phyloP scores from a whole-genome alignment of 2,329 filamentous ascomycete species.

The Pseudogymnoascus pannorum region DNA sequence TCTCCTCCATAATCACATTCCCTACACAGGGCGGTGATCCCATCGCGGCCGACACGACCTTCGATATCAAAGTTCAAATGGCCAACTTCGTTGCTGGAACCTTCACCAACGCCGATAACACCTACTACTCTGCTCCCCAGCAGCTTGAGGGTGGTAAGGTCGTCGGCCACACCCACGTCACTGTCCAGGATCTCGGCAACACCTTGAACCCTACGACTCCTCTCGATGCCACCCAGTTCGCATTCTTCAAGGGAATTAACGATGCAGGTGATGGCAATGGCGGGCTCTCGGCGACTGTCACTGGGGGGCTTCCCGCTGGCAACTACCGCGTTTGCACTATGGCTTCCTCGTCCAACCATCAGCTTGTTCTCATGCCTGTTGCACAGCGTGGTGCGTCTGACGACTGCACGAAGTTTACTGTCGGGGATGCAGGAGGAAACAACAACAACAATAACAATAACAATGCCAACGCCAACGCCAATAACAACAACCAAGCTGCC shows the following conservation, averaged over 20 bases:
- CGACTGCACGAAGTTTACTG: constrained; percentile 38
- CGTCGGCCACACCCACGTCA: constrained; percentile 34
- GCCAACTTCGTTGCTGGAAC: constrained; percentile 30
- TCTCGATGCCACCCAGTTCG: constrained; percentile 29
- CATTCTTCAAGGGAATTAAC: constrained; percentile 38
- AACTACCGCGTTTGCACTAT: constrained; percentile 40
- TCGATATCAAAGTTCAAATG: constrained; percentile 30
- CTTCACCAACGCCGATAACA: constrained; percentile 33
- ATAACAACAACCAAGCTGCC: constrained; percentile 15
- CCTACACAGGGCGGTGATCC: constrained; percentile 20
- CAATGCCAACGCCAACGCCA: constrained; percentile 20
- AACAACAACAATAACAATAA: constrained; percentile 17
- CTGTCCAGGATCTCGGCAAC: constrained; percentile 31
- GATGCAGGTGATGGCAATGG: constrained; percentile 33
- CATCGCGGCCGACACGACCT: constrained; percentile 23
- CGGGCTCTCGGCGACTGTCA: constrained; percentile 31
- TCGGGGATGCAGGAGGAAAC: constrained; percentile 20
- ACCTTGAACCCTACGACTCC: constrained; percentile 26
- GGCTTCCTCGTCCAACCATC: constrained; percentile 36
- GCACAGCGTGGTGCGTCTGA: constrained; percentile 39
- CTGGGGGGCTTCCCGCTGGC: constrained; percentile 35
- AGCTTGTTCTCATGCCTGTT: constrained; percentile 37
- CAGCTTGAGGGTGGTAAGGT: constrained; percentile 28
- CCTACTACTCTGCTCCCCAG: constrained; percentile 35
- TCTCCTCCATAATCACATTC: constrained; percentile 26